These are phyloP conservation scores for Linum trigynum DNA, from an alignment of 345 rosid species.

Conservation along the genomic window DNA sequence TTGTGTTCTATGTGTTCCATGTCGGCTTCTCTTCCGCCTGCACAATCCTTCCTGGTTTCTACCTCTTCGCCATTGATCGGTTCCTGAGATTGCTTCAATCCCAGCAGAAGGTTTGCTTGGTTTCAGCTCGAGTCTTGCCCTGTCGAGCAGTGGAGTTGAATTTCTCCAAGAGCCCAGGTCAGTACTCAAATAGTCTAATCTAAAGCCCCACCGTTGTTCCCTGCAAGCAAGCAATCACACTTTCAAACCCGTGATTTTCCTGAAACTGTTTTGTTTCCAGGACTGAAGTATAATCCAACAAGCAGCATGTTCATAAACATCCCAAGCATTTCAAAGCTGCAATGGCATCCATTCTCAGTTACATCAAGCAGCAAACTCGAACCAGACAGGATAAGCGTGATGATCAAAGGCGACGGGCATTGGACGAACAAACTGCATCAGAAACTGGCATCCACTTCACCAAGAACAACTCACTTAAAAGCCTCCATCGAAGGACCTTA, in stretches of 20 bases:
- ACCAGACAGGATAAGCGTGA: conserved; percentile 14
- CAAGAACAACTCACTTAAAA: conserved; percentile 1
- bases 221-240: no score
- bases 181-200: not conserved
- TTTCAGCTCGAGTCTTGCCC: conserved; percentile 15
- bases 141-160: conserved; percentile 16
- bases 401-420: conserved; percentile 19
- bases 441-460: conserved; percentile 11
- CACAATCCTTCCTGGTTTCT: conserved; percentile 19
- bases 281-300: conserved; percentile 12
- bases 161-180: conserved; percentile 19
- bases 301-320: conserved; percentile 17
- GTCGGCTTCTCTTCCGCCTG: conserved; percentile 15
- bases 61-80: conserved; percentile 20
- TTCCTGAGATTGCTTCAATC: conserved; percentile 21
- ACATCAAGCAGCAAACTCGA: conserved; percentile 21
- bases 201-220: no score
- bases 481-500: conserved; percentile 25
- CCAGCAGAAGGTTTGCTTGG: conserved; percentile 15
- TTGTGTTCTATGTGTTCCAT: conserved; percentile 20
- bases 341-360: conserved; percentile 26
- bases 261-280: conserved; percentile 5
- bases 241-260: not conserved
- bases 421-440: conserved; percentile 15
- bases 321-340: conserved; percentile 21